A percentile compares a stretch with the other conserved stretches of the same genome.
These are phyloP conservation scores for Chaetoceros tenuissimus DNA, from an alignment of 108 stramenopile species.

Conservation along the genomic window DNA sequence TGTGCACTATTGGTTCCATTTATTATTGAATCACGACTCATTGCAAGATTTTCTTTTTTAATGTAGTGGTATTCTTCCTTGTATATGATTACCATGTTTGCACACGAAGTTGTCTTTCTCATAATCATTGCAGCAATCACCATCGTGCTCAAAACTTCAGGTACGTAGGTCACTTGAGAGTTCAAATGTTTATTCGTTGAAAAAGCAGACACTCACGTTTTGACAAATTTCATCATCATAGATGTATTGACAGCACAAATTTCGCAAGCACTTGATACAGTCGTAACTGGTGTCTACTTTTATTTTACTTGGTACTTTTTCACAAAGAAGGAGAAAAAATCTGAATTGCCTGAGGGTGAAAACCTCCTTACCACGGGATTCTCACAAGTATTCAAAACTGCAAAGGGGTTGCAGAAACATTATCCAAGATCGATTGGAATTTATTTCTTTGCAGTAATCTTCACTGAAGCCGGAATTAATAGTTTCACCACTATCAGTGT, in stretches of 20 bases:
- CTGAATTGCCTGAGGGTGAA: neutral
- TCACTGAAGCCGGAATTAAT: conserved; percentile 4
- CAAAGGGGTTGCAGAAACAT: neutral
- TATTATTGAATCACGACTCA: neutral
- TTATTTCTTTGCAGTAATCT: neutral
- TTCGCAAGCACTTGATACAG: neutral
- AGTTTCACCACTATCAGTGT: conserved; percentile 9
- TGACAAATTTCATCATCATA: no score
- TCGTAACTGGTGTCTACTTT: neutral
- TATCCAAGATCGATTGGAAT: neutral
- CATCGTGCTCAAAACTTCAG: neutral
- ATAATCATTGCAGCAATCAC: neutral
- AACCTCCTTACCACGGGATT: neutral
- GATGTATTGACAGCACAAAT: neutral
- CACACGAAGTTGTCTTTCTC: neutral
- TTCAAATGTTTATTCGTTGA: no score
- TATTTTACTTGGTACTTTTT: neutral
- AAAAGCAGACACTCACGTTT: no score
- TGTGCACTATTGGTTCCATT: neutral
- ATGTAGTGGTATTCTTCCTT: neutral
- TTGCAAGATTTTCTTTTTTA: no score
- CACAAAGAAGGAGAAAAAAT: neutral
- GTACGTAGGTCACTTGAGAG: no score
- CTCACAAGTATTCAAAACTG: neutral
- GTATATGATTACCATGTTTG: neutral